phyloP scores from a whole-genome alignment of 139 green algal genomes.

The Tetraselmis striata region DNA sequence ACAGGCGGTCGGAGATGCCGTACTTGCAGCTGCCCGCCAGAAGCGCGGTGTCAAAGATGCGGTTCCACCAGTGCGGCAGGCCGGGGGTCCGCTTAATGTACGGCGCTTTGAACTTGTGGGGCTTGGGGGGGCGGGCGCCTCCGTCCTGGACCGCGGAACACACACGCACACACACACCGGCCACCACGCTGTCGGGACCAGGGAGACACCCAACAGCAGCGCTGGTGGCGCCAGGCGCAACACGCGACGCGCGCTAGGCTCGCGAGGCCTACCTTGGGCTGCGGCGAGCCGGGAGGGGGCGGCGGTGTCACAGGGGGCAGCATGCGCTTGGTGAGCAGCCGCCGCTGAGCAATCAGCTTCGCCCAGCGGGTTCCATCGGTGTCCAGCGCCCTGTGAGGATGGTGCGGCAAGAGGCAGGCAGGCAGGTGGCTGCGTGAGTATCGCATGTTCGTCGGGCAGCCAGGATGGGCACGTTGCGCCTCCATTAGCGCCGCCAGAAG shows the following conservation, averaged over 20 bases:
- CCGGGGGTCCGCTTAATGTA: neutral
- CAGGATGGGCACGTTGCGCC: too few relatives aligned
- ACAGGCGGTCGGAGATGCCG: conserved; percentile 4
- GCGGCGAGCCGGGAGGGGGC: neutral
- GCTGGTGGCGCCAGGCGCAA: too few relatives aligned
- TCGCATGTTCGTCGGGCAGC: too few relatives aligned
- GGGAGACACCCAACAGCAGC: too few relatives aligned
- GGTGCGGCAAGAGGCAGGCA: too few relatives aligned
- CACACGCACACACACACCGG: neutral
- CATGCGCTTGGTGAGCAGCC: neutral
- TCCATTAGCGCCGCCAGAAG: too few relatives aligned
- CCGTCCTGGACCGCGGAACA: too few relatives aligned
- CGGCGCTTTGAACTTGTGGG: conserved; percentile 3
- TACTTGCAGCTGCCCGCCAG: conserved; percentile 10
- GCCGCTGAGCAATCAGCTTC: neutral
- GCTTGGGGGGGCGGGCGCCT: too few relatives aligned
- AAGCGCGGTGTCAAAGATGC: conserved; percentile 11
- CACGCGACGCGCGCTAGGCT: too few relatives aligned
- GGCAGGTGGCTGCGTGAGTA: too few relatives aligned
- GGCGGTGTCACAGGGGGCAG: neutral
- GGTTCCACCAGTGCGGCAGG: conserved; percentile 11
- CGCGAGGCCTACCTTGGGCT: neutral
- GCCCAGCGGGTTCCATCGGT: neutral
- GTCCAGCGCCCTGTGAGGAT: neutral
- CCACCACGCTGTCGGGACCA: conserved; percentile 6